Conservation (phyloP, 768 basidiomycete species). For the Galerina marginata region DNA sequence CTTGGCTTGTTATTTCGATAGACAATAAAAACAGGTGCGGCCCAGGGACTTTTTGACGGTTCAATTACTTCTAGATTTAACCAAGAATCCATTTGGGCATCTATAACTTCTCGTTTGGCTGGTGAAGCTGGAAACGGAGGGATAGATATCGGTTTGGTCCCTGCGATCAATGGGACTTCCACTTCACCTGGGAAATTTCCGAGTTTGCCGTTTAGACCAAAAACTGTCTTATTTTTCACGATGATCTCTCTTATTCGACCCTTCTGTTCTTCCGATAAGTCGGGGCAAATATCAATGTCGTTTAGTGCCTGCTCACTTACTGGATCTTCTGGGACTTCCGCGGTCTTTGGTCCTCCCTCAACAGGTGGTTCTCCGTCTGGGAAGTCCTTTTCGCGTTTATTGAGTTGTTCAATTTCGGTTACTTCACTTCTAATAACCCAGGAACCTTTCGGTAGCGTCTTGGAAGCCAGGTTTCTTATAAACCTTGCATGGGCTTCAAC, state of each 20-base stretch:
- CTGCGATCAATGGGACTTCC: slow-evolving; percentile 18
- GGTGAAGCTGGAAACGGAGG: slow-evolving; percentile 31
- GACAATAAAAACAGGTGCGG: slow-evolving; percentile 34
- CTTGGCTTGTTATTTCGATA: slow-evolving; percentile 43
- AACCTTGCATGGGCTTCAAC: neutral
- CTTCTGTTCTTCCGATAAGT: neutral
- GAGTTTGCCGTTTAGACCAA: slow-evolving; percentile 1
- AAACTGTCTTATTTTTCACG: neutral
- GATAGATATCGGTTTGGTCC: slow-evolving; percentile 30
- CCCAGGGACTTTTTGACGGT: slow-evolving; percentile 44
- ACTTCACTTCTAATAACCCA: too few relatives aligned
- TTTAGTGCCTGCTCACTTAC: neutral
- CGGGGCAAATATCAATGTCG: slow-evolving; percentile 14
- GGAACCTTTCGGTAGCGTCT: neutral
- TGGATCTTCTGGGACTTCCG: slow-evolving; percentile 24
- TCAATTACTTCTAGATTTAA: slow-evolving; percentile 44
- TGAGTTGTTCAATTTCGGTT: neutral
- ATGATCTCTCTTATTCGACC: slow-evolving; percentile 3
- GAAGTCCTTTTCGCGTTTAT: slow-evolving; percentile 2
- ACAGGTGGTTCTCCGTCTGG: slow-evolving; percentile 12
- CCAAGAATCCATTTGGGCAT: slow-evolving; percentile 32
- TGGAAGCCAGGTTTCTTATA: neutral
- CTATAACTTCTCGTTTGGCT: slow-evolving; percentile 30
- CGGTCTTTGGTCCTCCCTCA: slow-evolving; percentile 3
- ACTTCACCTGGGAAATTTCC: slow-evolving; percentile 9